Evolutionary conservation across 176 grass and related monocot genomes (phyloP).

Genomic region (Oropetium thomaeum): DNA sequence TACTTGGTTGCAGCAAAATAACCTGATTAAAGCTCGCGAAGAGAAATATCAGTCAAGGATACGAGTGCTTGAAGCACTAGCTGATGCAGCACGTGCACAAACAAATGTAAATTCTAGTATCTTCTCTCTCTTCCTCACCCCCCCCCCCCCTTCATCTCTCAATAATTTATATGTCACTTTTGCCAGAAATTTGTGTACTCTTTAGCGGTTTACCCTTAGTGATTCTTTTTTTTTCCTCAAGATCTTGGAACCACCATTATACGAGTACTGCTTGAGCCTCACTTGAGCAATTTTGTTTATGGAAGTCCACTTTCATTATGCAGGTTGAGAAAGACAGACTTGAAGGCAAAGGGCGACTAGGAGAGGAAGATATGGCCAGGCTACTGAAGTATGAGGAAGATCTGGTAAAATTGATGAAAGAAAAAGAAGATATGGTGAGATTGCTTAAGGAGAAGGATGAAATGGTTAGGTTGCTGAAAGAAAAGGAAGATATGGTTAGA

Average conservation of each 20-base stretch:
- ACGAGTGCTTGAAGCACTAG: conserved; percentile 59
- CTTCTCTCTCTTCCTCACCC: conserved; percentile 1
- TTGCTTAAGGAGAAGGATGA: conserved; percentile 55
- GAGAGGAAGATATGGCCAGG: conserved; percentile 32
- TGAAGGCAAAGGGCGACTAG: conserved; percentile 19
- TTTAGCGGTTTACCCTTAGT: not conserved
- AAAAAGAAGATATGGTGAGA: conserved; percentile 44
- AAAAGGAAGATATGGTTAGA: conserved; percentile 76
- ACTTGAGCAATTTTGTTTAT: not conserved
- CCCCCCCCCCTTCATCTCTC: no score
- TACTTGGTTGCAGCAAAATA: conserved; percentile 66
- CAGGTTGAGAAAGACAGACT: conserved; percentile 43
- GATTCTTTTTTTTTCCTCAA: not conserved
- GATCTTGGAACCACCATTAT: not conserved
- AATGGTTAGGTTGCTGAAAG: conserved; percentile 64
- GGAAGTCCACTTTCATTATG: conserved; percentile 22
- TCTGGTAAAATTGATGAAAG: conserved; percentile 45
- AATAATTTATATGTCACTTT: not conserved
- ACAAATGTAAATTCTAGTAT: conserved; percentile 47
- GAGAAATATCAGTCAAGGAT: conserved; percentile 78
- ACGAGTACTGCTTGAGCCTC: not conserved
- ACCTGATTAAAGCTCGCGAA: conserved; percentile 68
- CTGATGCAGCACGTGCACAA: conserved; percentile 34
- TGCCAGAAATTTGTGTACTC: not conserved
- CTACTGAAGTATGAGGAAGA: conserved; percentile 45